These are phyloP conservation scores for Sarcodon aspratus DNA, from an alignment of 768 basidiomycete genomes.

Conservation along the genomic window DNA sequence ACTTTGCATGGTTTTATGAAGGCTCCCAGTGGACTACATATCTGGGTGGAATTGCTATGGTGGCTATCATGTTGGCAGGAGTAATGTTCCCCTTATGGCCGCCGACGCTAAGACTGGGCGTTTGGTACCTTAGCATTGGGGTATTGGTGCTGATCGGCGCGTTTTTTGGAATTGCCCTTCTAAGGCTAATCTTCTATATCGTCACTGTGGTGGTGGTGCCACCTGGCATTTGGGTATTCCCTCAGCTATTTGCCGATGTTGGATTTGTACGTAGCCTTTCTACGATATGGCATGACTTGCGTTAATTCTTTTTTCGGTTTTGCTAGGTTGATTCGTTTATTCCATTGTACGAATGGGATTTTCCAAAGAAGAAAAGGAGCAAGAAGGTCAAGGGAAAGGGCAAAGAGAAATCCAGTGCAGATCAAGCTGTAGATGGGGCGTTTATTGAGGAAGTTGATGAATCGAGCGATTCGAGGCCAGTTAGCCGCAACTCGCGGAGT, in stretches of 20 bases:
- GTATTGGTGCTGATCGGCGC: slow-evolving; percentile 81
- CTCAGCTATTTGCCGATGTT: slow-evolving; percentile 94
- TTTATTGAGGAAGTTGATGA: slow-evolving; percentile 25
- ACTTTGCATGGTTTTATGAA: slow-evolving; percentile 97
- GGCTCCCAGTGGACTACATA: slow-evolving; percentile 91
- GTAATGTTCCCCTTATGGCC: slow-evolving; percentile 99
- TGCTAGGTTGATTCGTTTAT: slow-evolving; percentile 93
- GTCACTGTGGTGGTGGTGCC: slow-evolving; percentile 78
- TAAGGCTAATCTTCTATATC: slow-evolving; percentile 89
- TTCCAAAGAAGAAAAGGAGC: slow-evolving; percentile 58
- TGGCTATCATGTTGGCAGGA: slow-evolving; percentile 85
- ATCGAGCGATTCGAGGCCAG: slow-evolving; percentile 18
- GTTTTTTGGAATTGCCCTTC: slow-evolving; percentile 84
- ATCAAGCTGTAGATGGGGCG: slow-evolving; percentile 24
- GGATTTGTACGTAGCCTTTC: slow-evolving; percentile 70
- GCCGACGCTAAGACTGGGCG: slow-evolving; percentile 80
- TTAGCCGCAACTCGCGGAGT: slow-evolving; percentile 16
- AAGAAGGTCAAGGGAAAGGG: slow-evolving; percentile 51
- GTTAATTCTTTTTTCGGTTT: not conserved
- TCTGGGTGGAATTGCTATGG: slow-evolving; percentile 84
- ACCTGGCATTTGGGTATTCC: slow-evolving; percentile 98
- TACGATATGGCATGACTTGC: not conserved
- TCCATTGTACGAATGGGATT: slow-evolving; percentile 94
- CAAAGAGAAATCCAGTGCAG: slow-evolving; percentile 20
- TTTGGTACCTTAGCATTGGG: slow-evolving; percentile 88